phyloP scores from a whole-genome alignment of 1,139 yeast species.

The Sugiyamaella japonica region DNA sequence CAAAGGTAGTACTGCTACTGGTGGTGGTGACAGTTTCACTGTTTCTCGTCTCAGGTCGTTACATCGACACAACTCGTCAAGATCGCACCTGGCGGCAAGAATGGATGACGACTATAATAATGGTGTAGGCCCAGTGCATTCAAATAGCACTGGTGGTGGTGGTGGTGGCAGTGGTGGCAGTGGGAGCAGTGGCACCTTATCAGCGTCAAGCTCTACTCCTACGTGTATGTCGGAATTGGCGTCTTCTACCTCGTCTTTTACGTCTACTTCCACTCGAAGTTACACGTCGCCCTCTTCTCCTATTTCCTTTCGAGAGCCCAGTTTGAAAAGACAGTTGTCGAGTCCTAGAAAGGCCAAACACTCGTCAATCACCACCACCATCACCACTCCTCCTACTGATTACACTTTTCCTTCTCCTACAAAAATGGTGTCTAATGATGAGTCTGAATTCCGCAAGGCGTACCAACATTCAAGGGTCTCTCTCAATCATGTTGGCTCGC shows the following conservation, averaged over 20 bases:
- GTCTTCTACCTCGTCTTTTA: conserved; percentile 2
- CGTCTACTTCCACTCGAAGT: background rate
- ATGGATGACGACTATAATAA: background rate
- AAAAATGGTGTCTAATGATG: background rate
- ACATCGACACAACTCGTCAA: conserved; percentile 3
- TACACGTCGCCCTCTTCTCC: conserved; percentile 10
- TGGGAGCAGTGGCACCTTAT: background rate
- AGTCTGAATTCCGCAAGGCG: conserved; percentile 4
- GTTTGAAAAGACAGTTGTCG: conserved; percentile 5
- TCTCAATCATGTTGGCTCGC: conserved; percentile 5
- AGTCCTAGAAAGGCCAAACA: conserved; percentile 6
- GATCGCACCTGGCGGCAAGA: background rate
- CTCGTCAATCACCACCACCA: background rate
- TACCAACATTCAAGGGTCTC: conserved; percentile 4
- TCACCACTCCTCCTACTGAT: background rate
- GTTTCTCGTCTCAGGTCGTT: background rate
- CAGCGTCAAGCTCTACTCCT: background rate
- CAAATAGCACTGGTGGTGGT: too few species aligned
- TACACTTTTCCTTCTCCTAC: conserved; percentile 7
- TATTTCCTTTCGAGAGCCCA: conserved; percentile 2
- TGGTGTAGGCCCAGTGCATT: too few species aligned
- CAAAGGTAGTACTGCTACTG: background rate
- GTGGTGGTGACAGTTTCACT: background rate
- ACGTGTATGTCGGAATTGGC: background rate
- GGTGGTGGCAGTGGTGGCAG: background rate